Evolutionary conservation across 441 rosid species (phyloP).

Genomic region (Aleurites moluccanus): DNA sequence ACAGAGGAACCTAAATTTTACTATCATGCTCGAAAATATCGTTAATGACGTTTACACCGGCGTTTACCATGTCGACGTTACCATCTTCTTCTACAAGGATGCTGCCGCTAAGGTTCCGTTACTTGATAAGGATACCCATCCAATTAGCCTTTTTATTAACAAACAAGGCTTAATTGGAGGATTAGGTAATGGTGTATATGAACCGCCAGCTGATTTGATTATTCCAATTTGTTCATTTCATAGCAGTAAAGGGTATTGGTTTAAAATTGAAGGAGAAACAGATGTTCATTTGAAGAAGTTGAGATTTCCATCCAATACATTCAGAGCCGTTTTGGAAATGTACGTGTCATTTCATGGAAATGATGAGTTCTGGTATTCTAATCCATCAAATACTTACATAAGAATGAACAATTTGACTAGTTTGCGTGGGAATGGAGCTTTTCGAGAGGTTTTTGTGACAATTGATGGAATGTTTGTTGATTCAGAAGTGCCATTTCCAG

Average conservation of each 20-base stretch:
- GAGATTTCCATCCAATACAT: constrained; percentile 55
- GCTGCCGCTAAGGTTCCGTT: constrained; percentile 28
- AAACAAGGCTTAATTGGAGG: background rate
- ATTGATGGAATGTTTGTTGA: constrained; percentile 68
- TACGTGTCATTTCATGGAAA: constrained; percentile 75
- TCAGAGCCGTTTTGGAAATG: constrained; percentile 53
- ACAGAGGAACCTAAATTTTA: constrained; percentile 39
- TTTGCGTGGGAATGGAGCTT: constrained; percentile 70
- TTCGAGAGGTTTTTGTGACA: constrained; percentile 59
- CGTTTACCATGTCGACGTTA: constrained; percentile 61
- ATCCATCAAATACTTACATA: constrained; percentile 70
- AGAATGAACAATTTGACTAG: constrained; percentile 53
- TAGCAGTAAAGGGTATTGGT: constrained; percentile 55
- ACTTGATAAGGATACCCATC: background rate
- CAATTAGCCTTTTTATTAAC: background rate
- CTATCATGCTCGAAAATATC: constrained; percentile 84
- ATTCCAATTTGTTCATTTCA: constrained; percentile 48
- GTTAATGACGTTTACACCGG: constrained; percentile 77
- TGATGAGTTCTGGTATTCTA: constrained; percentile 94
- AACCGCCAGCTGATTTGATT: constrained; percentile 63
- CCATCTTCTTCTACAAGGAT: constrained; percentile 50
- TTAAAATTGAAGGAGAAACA: constrained; percentile 42
- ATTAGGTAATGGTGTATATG: constrained; percentile 20
- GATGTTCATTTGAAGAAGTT: constrained; percentile 48
- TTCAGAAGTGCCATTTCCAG: constrained; percentile 76